These are phyloP conservation scores for Schizophyllum amplum DNA, from an alignment of 1,284 basidiomycete species.

Conservation along the genomic window DNA sequence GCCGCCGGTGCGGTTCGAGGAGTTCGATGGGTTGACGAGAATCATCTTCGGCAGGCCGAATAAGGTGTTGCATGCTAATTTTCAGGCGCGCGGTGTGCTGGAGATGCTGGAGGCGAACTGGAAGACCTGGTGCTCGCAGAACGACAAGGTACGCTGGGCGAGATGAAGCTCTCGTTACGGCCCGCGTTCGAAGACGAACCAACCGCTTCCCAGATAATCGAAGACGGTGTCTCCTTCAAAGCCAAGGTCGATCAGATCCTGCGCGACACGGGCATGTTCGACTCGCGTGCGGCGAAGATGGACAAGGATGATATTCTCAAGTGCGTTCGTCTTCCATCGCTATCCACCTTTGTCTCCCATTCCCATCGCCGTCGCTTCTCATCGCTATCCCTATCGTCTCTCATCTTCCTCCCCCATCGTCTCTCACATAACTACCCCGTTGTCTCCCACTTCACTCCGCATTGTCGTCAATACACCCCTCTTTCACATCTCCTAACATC, in stretches of 20 bases:
- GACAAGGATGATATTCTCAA: conserved; percentile 79
- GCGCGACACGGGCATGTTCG: conserved; percentile 53
- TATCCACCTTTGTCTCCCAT: neutral
- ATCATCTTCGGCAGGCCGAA: conserved; percentile 90
- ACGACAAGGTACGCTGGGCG: conserved; percentile 47
- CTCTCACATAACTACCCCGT: too few relatives aligned
- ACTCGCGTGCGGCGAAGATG: conserved; percentile 77
- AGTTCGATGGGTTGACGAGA: conserved; percentile 90
- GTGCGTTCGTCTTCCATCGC: too few relatives aligned
- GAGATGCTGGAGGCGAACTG: conserved; percentile 94
- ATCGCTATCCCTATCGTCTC: too few relatives aligned
- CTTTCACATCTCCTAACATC: too few relatives aligned
- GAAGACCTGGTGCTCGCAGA: conserved; percentile 88
- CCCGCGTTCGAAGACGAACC: neutral
- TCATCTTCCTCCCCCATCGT: too few relatives aligned
- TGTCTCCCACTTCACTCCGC: too few relatives aligned
- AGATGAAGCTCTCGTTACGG: conserved; percentile 14
- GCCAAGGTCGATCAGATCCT: conserved; percentile 74
- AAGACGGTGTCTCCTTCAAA: conserved; percentile 68
- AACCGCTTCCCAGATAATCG: conserved; percentile 46
- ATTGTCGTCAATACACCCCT: too few relatives aligned
- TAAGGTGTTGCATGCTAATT: conserved; percentile 86
- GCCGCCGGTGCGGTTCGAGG: conserved; percentile 91
- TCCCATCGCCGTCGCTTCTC: too few relatives aligned
- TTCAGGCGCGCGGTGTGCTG: conserved; percentile 87